Percentiles rank a stretch among this genome's conserved stretches.
Evolutionary conservation across 768 basidiomycete species (phyloP).

Genomic region (Hydnum rufescens): DNA sequence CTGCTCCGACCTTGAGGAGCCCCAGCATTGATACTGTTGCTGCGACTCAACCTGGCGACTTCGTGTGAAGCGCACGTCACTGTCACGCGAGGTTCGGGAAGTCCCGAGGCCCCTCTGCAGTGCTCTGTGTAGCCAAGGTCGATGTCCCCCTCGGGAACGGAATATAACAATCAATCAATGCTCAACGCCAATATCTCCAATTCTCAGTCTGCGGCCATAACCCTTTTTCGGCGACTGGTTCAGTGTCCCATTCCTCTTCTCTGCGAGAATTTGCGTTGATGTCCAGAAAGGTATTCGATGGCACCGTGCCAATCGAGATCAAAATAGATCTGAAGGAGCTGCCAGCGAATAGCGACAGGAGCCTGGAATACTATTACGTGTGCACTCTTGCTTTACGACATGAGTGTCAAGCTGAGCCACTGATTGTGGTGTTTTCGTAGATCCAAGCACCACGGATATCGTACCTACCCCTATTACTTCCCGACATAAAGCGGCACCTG

Average conservation of each 20-base stretch:
- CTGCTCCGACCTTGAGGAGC: too few relatives aligned
- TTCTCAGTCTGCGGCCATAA: slow-evolving; percentile 32
- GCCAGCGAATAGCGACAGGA: slow-evolving; percentile 75
- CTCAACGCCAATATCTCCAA: too few relatives aligned
- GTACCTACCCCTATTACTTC: slow-evolving; percentile 81
- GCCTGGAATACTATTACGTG: slow-evolving; percentile 69
- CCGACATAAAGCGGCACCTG: slow-evolving; percentile 73
- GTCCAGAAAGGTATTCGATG: slow-evolving; percentile 24
- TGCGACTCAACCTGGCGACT: too few relatives aligned
- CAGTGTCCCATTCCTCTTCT: slow-evolving; percentile 25
- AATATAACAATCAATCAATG: too few relatives aligned
- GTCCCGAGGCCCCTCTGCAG: too few relatives aligned
- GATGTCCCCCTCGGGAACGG: too few relatives aligned
- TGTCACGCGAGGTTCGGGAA: too few relatives aligned
- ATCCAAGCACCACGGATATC: slow-evolving; percentile 65
- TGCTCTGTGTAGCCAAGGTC: too few relatives aligned
- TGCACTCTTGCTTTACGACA: slow-evolving; percentile 9
- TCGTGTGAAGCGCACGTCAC: too few relatives aligned
- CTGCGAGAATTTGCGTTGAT: background rate
- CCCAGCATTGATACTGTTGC: too few relatives aligned
- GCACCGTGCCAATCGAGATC: slow-evolving; percentile 75
- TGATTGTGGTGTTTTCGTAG: slow-evolving; percentile 11
- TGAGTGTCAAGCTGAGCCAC: background rate
- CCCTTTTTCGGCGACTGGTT: slow-evolving; percentile 68
- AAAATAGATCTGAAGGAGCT: slow-evolving; percentile 77